Evolutionary conservation across 257 asterid species (phyloP), one percentile per base, ranked within the genome.

Genomic region (Scutellaria barbata): DNA sequence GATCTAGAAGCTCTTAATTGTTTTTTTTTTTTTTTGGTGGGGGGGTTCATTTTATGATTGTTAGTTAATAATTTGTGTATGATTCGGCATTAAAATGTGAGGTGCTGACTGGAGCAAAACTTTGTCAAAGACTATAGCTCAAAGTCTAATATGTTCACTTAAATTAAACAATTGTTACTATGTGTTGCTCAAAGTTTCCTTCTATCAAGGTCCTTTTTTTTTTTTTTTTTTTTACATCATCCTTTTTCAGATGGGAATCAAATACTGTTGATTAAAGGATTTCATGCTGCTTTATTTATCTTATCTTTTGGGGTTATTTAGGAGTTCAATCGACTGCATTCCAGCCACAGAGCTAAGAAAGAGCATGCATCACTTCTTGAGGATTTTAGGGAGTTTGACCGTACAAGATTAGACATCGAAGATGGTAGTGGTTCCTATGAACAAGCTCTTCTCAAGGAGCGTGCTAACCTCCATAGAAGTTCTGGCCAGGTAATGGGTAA

Each of bases 281-380:
- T 66, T 67, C 45, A 51, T 72, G 72, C 69, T 68, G 70, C 74
- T 47, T 63, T 65, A 65, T 62, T 33, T 57, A 51, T 74, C 71
- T 63, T 40, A 66, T 54, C 1, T 65, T 76, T 60, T 66, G 53
- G 70, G 69, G 22, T 55, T 37, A 79, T 35, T 30, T 68, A 94
- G 98, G 98, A 94, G 81, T 94, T 87, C 78, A 87, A 86, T 68
- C 86, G 97, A 68, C 92, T 94, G 63, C 90, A 88, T 77, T 90
- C 96, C 69, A 94, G 96, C 73, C 79, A 85, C 78, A 87, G 95
- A 81, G 97, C 96, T 72, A 94, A 91, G 86, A 90, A 86, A 83
- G 97, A 94, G 85, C 98, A 94, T 56, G 97, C 97, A 18, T 90
- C 96, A 47, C 81, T 94, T 78, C 98, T 94, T 47, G 98, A 90